phyloP scores from a whole-genome alignment of 208 protist species.

The Crithidia acanthocephali region DNA sequence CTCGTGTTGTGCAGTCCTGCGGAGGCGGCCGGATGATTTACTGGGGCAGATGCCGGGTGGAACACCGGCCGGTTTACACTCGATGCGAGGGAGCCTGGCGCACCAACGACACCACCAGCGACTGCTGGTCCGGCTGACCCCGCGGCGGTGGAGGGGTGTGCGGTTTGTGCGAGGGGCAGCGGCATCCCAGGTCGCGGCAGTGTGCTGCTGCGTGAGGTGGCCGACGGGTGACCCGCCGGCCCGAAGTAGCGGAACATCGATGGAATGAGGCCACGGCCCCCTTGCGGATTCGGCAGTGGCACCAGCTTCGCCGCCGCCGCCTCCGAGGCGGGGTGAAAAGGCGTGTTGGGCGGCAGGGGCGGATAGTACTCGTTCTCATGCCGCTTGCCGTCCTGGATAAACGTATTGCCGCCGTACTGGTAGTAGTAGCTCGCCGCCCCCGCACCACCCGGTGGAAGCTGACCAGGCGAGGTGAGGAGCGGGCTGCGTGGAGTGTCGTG shows the following conservation, averaged over 20 bases:
- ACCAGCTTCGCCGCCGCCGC: constrained; percentile 14
- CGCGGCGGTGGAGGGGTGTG: no score
- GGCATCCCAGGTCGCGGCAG: background rate
- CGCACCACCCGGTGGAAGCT: background rate
- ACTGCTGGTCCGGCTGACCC: no score
- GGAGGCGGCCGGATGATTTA: background rate
- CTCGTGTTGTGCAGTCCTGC: background rate
- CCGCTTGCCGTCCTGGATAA: constrained; percentile 50
- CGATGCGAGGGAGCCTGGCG: background rate
- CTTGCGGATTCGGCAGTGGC: constrained; percentile 25
- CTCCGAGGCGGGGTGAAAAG: constrained; percentile 17
- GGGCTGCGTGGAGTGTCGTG: background rate
- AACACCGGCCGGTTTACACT: background rate
- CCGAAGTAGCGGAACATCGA: constrained; percentile 35
- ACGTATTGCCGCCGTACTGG: constrained; percentile 49
- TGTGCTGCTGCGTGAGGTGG: constrained; percentile 5
- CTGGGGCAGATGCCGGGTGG: background rate
- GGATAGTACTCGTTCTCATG: constrained; percentile 57
- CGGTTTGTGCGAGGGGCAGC: background rate
- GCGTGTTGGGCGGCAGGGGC: constrained; percentile 26
- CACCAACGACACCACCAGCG: no score
- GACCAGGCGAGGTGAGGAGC: background rate
- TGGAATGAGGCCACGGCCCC: constrained; percentile 25
- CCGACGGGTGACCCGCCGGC: constrained; percentile 15
- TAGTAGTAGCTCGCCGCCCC: constrained; percentile 35